phyloP scores from a whole-genome alignment of 495 filamentous ascomycete species.

The Neurospora sp. region DNA sequence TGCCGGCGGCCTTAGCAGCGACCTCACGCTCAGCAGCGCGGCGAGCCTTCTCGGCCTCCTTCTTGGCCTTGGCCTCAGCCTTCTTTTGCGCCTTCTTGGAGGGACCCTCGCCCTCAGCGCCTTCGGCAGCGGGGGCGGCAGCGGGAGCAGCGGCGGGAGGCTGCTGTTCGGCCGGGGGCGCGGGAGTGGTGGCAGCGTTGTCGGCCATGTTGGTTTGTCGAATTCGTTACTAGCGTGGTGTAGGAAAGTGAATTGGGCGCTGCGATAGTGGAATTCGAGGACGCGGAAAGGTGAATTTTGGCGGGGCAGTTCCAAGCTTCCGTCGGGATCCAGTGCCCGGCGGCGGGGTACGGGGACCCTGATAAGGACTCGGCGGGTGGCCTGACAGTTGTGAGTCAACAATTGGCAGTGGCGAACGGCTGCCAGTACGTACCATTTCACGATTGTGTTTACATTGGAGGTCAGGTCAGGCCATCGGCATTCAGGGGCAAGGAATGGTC shows the following conservation, averaged over 20 bases:
- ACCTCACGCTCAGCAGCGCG: slow-evolving; percentile 42
- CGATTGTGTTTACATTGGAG: background rate
- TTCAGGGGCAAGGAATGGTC: background rate
- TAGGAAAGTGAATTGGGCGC: background rate
- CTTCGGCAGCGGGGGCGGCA: slow-evolving; percentile 8
- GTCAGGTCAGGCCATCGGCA: background rate
- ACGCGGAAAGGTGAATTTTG: background rate
- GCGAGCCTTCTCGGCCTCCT: slow-evolving; percentile 42
- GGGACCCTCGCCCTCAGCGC: slow-evolving; percentile 13
- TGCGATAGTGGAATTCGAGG: background rate
- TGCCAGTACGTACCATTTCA: background rate
- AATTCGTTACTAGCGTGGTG: background rate
- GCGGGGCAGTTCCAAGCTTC: background rate
- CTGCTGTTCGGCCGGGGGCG: background rate
- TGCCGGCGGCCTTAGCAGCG: slow-evolving; percentile 30
- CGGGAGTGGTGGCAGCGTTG: background rate
- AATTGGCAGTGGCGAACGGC: background rate
- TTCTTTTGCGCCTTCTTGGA: slow-evolving; percentile 51
- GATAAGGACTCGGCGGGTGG: background rate
- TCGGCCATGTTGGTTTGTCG: background rate
- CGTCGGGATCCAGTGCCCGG: background rate
- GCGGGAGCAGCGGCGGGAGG: slow-evolving; percentile 5
- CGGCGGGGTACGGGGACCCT: background rate
- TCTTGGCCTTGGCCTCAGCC: slow-evolving; percentile 44
- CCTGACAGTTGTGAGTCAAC: background rate